Conservation (phyloP, 2,329 filamentous ascomycete genomes). For the Aaosphaeria arxii region DNA sequence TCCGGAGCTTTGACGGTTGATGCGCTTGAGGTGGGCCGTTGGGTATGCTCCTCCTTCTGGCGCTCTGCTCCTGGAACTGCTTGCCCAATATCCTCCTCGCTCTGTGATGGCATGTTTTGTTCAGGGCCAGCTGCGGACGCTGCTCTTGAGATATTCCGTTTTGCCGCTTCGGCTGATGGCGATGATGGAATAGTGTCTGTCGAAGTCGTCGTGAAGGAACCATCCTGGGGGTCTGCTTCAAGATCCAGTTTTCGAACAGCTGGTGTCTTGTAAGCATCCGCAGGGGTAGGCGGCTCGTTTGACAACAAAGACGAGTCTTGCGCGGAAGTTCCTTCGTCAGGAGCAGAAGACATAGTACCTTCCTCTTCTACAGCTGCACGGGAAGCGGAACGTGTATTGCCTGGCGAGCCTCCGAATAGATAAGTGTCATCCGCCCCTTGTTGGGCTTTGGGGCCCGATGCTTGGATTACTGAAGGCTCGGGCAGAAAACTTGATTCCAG, state of each 20-base stretch:
- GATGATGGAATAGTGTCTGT: conserved; percentile 40
- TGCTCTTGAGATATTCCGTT: conserved; percentile 25
- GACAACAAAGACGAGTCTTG: conserved; percentile 27
- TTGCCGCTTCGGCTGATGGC: conserved; percentile 42
- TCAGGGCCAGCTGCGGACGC: conserved; percentile 1
- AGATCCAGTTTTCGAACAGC: conserved; percentile 26
- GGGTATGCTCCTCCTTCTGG: conserved; percentile 18
- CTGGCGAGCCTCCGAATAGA: conserved; percentile 40
- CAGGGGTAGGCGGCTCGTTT: conserved; percentile 36
- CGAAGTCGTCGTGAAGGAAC: conserved; percentile 25
- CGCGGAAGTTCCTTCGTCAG: conserved; percentile 11
- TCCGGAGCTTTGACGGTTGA: conserved; percentile 39
- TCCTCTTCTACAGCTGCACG: conserved; percentile 7
- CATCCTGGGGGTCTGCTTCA: conserved; percentile 12
- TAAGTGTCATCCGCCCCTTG: conserved; percentile 47
- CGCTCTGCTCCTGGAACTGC: conserved; percentile 3
- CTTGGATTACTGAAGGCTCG: conserved; percentile 43
- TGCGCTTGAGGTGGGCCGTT: conserved; percentile 36
- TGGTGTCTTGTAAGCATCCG: conserved; percentile 43
- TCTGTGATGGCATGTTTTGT: conserved; percentile 4
- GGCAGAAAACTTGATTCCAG: conserved; percentile 63
- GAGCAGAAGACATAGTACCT: conserved; percentile 4
- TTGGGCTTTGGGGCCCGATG: conserved; percentile 14
- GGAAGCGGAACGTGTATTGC: conserved; percentile 19
- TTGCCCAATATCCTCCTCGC: conserved; percentile 4